Evolutionary conservation across 1,284 basidiomycete species (phyloP).

Genomic region (Violaceomyces palustris): DNA sequence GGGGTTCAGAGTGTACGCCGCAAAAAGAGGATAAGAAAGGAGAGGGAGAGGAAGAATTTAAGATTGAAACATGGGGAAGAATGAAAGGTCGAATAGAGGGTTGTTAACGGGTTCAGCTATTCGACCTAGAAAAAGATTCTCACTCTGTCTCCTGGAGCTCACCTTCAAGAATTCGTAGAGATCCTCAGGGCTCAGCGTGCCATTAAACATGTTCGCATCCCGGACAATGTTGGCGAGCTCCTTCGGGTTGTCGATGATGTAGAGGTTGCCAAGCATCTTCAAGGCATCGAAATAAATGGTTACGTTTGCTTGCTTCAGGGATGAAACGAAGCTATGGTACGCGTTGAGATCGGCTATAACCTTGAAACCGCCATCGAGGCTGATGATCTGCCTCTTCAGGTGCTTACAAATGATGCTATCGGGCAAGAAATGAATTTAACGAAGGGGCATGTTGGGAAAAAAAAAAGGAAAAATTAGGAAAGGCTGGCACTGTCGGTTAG

Average conservation of each 20-base stretch:
- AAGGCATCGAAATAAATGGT: slow-evolving; percentile 83
- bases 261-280: slow-evolving; percentile 94
- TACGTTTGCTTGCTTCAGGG: slow-evolving; percentile 61
- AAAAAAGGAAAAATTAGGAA: too few species aligned
- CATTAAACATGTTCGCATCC: slow-evolving; percentile 80
- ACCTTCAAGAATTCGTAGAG: slow-evolving; percentile 32
- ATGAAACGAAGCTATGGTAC: slow-evolving; percentile 77
- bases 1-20: background rate
- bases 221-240: slow-evolving; percentile 90
- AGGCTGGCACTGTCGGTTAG: too few species aligned
- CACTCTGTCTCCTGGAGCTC: background rate
- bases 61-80: background rate
- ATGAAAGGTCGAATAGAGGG: too few species aligned
- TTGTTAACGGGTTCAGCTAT: too few species aligned
- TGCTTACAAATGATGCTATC: slow-evolving; percentile 89
- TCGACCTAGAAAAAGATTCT: background rate
- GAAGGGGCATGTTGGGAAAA: too few species aligned
- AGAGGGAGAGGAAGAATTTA: background rate
- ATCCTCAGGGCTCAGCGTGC: slow-evolving; percentile 84
- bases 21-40: background rate
- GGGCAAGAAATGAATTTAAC: background rate
- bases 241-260: slow-evolving; percentile 65
- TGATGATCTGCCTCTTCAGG: slow-evolving; percentile 93
- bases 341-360: slow-evolving; percentile 93
- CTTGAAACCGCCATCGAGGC: slow-evolving; percentile 84